A percentile compares a stretch with the other conserved stretches of the same genome.
Evolutionary conservation across 331 rosid genomes (phyloP).

Genomic region (Prunus yedoensis): DNA sequence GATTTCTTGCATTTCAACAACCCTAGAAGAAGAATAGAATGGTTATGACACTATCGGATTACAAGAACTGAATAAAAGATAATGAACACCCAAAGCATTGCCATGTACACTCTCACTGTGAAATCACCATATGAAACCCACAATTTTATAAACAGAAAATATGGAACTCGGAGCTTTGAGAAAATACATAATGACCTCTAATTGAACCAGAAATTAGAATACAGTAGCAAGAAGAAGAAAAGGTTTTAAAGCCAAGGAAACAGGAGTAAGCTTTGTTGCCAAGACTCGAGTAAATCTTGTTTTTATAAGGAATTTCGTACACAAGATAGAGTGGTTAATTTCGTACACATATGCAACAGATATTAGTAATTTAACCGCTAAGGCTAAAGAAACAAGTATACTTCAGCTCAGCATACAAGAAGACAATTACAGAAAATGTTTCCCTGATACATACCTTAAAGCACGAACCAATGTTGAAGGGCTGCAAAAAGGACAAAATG

Average conservation of each 20-base stretch:
- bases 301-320: not conserved
- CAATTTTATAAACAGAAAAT: not conserved
- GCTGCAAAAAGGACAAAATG: conserved; percentile 53
- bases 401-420: not conserved
- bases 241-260: not conserved
- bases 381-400: not conserved
- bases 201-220: not conserved
- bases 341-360: not conserved
- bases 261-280: not conserved
- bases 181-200: not conserved
- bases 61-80: conserved; percentile 10
- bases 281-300: not conserved
- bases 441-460: conserved; percentile 57
- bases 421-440: conserved; percentile 3
- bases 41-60: conserved; percentile 11
- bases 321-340: not conserved
- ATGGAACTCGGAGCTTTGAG: not conserved
- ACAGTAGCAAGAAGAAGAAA: not conserved
- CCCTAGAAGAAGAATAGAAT: conserved; percentile 47
- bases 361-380: not conserved
- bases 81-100: not conserved
- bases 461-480: conserved; percentile 98
- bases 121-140: not conserved
- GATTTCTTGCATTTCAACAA: conserved; percentile 99
- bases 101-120: not conserved